A percentile compares a stretch with the other conserved stretches of the same genome.
phyloP scores from a whole-genome alignment of 176 grass and related monocot genomes.

The Hyparrhenia diplandra region DNA sequence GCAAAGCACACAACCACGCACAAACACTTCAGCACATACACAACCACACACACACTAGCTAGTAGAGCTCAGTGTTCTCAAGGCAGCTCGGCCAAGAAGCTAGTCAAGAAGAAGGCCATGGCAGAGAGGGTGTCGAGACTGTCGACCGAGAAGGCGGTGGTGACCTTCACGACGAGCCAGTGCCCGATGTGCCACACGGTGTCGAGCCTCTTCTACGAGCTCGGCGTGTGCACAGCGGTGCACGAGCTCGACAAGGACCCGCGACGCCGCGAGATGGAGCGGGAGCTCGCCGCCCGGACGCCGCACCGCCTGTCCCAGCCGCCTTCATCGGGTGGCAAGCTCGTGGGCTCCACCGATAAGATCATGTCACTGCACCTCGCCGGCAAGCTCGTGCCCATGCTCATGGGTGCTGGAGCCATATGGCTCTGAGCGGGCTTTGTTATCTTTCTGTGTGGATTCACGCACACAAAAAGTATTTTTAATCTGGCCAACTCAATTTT shows the following conservation, averaged over 20 bases:
- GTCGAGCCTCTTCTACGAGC: slow-evolving; percentile 48
- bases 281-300: slow-evolving; percentile 39
- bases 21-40: background rate
- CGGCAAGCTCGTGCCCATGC: slow-evolving; percentile 56
- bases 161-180: slow-evolving; percentile 45
- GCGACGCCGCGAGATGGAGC: slow-evolving; percentile 55
- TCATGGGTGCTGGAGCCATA: slow-evolving; percentile 48
- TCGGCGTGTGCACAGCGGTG: slow-evolving; percentile 38
- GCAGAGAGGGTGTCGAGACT: slow-evolving; percentile 55
- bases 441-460: no score
- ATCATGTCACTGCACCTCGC: slow-evolving; percentile 59
- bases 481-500: no score
- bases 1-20: slow-evolving; percentile 6
- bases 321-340: slow-evolving; percentile 58
- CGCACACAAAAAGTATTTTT: no score
- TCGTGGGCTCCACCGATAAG: slow-evolving; percentile 56
- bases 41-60: no score
- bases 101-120: background rate
- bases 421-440: slow-evolving; percentile 59
- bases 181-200: slow-evolving; percentile 63
- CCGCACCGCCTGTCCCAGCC: slow-evolving; percentile 35
- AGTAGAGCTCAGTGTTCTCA: background rate
- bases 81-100: background rate
- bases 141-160: slow-evolving; percentile 50
- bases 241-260: slow-evolving; percentile 66